Percentiles rank a stretch among this genome's conserved stretches.
Conservation (phyloP, 1,284 basidiomycete species). For the Microbotryum silenes-acaulis region DNA sequence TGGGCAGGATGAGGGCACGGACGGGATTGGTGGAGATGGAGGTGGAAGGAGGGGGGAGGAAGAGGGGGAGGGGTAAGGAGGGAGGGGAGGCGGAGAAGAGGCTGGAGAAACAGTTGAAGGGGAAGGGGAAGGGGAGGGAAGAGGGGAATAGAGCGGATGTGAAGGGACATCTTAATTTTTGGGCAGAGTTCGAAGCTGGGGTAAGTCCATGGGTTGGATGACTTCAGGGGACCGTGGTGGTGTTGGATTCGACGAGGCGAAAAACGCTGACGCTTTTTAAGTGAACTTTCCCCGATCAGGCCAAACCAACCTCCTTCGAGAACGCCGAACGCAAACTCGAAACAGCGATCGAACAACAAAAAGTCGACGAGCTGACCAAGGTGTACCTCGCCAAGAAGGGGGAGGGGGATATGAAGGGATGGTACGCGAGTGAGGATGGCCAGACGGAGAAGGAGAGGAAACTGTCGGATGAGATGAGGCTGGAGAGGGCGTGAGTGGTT, state of each 20-base stretch:
- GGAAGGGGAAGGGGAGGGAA: neutral
- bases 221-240: too few species aligned
- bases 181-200: slow-evolving; percentile 33
- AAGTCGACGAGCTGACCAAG: slow-evolving; percentile 29
- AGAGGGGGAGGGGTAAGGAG: slow-evolving; percentile 4
- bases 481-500: slow-evolving; percentile 28
- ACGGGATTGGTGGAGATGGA: slow-evolving; percentile 14
- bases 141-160: slow-evolving; percentile 8
- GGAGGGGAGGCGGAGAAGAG: neutral
- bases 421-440: slow-evolving; percentile 32
- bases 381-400: slow-evolving; percentile 33
- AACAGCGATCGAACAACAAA: slow-evolving; percentile 26
- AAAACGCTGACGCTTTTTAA: neutral
- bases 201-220: neutral
- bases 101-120: slow-evolving; percentile 2
- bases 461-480: slow-evolving; percentile 24
- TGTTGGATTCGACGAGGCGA: too few species aligned
- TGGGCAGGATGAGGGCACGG: slow-evolving; percentile 20
- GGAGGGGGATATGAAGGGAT: slow-evolving; percentile 28
- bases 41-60: slow-evolving; percentile 3
- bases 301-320: slow-evolving; percentile 5
- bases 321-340: slow-evolving; percentile 16
- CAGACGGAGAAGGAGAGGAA: slow-evolving; percentile 29
- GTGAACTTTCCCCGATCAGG: neutral
- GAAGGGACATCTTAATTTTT: slow-evolving; percentile 34